Evolutionary conservation across 2,329 filamentous ascomycete genomes (phyloP).

Genomic region (Scleromitrula shiraiana): DNA sequence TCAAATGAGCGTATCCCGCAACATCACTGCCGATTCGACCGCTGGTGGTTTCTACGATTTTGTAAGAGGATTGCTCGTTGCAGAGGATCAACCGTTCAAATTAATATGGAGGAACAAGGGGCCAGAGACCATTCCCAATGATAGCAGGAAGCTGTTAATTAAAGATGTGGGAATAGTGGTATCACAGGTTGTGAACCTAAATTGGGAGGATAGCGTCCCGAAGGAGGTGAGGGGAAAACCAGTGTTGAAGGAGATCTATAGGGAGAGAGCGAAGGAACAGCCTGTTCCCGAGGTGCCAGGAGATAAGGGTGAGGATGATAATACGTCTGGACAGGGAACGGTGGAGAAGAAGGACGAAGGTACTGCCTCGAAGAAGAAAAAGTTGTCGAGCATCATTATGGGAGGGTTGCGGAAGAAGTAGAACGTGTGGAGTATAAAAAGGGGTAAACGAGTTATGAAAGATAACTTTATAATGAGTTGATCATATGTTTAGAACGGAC

Average conservation of each 20-base stretch:
- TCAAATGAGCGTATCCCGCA: constrained; percentile 64
- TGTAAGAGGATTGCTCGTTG: constrained; percentile 63
- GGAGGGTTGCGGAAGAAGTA: constrained; percentile 8
- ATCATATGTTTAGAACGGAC: not conserved
- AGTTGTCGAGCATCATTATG: constrained; percentile 6
- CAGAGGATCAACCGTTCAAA: constrained; percentile 58
- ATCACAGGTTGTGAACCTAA: constrained; percentile 65
- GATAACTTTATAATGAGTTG: not conserved
- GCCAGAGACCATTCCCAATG: constrained; percentile 33
- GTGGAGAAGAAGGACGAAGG: constrained; percentile 24
- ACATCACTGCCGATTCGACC: constrained; percentile 59
- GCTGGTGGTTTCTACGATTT: constrained; percentile 66
- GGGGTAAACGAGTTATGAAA: constrained; percentile 1
- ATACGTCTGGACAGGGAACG: not conserved
- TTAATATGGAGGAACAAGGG: constrained; percentile 41
- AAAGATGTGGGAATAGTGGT: constrained; percentile 62
- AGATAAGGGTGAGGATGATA: constrained; percentile 35
- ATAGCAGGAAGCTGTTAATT: constrained; percentile 53
- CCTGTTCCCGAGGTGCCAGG: constrained; percentile 32
- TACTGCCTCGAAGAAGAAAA: constrained; percentile 5
- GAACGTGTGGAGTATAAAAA: not conserved
- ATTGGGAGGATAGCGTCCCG: constrained; percentile 62
- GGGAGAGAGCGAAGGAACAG: constrained; percentile 48
- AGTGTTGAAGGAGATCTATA: constrained; percentile 35
- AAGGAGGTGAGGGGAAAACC: constrained; percentile 42